phyloP scores from a whole-genome alignment of 2,329 filamentous ascomycete genomes.

The Sporothrix sp. region DNA sequence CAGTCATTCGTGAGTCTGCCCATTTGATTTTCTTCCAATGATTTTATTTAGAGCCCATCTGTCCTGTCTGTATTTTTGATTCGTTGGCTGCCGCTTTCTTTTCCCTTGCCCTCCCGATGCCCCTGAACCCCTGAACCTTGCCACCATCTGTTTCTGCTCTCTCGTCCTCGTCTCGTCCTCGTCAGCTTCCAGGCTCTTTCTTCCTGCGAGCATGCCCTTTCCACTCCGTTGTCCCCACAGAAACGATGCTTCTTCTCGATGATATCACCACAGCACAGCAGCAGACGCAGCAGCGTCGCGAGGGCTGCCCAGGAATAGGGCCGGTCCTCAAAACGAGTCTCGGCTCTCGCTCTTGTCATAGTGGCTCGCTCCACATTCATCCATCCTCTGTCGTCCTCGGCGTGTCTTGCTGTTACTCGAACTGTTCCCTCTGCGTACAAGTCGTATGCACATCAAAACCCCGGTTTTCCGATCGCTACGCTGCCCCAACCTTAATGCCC shows the following conservation, averaged over 20 bases:
- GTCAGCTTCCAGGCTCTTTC: background rate
- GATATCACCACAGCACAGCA: too few species aligned
- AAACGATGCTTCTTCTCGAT: too few species aligned
- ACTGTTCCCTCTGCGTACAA: background rate
- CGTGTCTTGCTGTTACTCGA: background rate
- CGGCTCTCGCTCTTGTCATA: background rate
- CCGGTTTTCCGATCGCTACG: conserved; percentile 9
- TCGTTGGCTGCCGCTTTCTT: background rate
- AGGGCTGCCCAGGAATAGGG: too few species aligned
- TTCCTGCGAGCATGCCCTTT: background rate
- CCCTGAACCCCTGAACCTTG: conserved; percentile 12
- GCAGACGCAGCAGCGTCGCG: too few species aligned
- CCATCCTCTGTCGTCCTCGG: background rate
- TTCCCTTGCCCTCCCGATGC: background rate
- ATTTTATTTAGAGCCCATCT: background rate
- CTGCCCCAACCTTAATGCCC: conserved; percentile 11
- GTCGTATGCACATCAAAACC: background rate
- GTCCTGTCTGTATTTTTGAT: too few species aligned
- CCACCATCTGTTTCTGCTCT: conserved; percentile 5
- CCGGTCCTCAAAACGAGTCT: background rate
- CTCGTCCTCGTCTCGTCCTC: background rate
- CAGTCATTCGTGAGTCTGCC: background rate
- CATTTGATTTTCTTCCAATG: background rate
- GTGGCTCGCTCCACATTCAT: background rate
- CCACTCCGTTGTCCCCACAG: background rate